Evolutionary conservation across 441 rosid species (phyloP), one percentile per base, ranked within the genome.

Genomic region (Euphorbia schlechtendalii): DNA sequence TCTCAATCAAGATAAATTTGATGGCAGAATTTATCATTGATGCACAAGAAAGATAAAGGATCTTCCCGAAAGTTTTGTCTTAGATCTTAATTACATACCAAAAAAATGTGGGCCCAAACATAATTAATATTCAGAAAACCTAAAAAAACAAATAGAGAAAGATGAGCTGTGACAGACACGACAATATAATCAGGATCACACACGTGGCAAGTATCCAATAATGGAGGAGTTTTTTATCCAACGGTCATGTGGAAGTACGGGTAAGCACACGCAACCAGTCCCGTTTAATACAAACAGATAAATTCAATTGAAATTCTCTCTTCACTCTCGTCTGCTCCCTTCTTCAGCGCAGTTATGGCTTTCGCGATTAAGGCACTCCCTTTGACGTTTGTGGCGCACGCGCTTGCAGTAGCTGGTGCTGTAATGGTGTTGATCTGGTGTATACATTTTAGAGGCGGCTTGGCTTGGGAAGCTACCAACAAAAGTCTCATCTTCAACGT

Each of bases 401-500:
- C 73, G 77, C 79, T 92, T 2, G 98, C 77, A 5, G 5, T 84
- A 20, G 81, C 61, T 0, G 90, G 77, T 9, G 88, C 83, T 64
- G 64, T 82, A 65, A 45, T 90, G 90, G 97, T 92, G 5, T 53
- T 90, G 60, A 78, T 92, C 13, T 92, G 98, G 98, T 77, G 72
- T 77, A 76, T 88, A 46, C 48, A 74, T 64, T 92, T 70, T 70
- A 78, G 90, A 66, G 98, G 98, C 32, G 98, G 98, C 58, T 52
- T 92, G n/a, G 98, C 97, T 8, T 92, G 98, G 98, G 94, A 90
- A 69, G 77, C 86, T 71, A 1, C 85, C 10, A 76, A 92, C 81
- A 92, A 90, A 56, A 82, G 64, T 71, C 97, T 92, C 74, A 92
- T 92, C 82, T 92, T 92, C 77, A 92, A 92, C 65, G 98, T 90